Evolutionary conservation across 495 filamentous ascomycete genomes (phyloP), one percentile per base, ranked within the genome.

Genomic region (Lepraria neglecta): DNA sequence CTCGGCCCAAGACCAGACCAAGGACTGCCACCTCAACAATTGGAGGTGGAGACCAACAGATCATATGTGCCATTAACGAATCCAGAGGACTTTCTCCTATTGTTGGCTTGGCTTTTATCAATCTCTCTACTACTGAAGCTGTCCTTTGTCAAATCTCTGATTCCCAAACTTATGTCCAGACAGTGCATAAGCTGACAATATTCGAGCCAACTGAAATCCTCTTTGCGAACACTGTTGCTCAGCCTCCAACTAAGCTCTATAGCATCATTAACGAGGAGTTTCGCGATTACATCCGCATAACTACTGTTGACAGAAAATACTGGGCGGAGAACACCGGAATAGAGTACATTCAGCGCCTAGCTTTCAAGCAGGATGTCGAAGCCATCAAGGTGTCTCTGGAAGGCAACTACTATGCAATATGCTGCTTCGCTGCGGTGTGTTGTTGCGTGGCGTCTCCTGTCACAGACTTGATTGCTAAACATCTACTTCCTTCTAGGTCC

Each of bases 41-140:
- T 46, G 84, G 80, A 58, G 70, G 76, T 33, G 78, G 83, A 19
- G 74, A 75, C 47, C 88, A 95, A 67, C 82, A 87, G 55, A 84
- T 97, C 65, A 76, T 97, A 47, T 97, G 92, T 68, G 91, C 94
- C n/a, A 75, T 97, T 59, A 89, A 87, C 63, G 94, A 99, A 73
- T 90, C 87, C 54, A 87, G 88, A 44, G 90, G 91, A 14, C 80
- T 92, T 33, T 87, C 89, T 53, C 88, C 88, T 19, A 89, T 84
- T n/a, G 87, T 97, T 28, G 95, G 92, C 9, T 77, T 98, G 54
- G 89, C 94, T 17, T 90, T 92, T 63, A 77, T 98, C 67, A 95
- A 97, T 70, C 74, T 95, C 10, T 87, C 86, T 46, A 91, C 88
- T 12, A 86, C 82, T 60, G 88, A 94, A 71, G 87, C 86, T 15